Evolutionary conservation across 2,329 filamentous ascomycete genomes (phyloP).

Genomic region (Apiospora kogelbergensis): DNA sequence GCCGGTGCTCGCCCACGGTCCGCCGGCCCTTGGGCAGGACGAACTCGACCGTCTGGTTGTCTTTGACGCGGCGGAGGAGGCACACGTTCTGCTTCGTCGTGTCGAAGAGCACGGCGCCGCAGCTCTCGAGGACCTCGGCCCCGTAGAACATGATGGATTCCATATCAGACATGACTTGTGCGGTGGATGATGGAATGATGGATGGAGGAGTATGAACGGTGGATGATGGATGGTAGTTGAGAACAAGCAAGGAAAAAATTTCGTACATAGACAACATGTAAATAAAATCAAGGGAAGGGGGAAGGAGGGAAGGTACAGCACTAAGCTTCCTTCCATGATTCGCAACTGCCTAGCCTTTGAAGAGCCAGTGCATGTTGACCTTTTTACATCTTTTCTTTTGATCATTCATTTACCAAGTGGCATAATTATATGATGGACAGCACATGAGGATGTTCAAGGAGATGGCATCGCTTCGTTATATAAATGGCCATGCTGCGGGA

Average conservation of each 20-base stretch:
- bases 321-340: not conserved
- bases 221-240: too few species aligned
- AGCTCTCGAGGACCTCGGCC: not conserved
- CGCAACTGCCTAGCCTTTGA: not conserved
- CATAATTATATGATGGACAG: not conserved
- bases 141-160: not conserved
- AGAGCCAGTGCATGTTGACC: too few species aligned
- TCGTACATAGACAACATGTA: too few species aligned
- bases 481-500: not conserved
- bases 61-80: not conserved
- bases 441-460: not conserved
- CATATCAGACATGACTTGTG: too few species aligned
- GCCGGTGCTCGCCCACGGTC: slow-evolving; percentile 42
- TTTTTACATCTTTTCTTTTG: too few species aligned
- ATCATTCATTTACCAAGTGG: too few species aligned
- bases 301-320: too few species aligned
- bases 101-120: not conserved
- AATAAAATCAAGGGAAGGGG: too few species aligned
- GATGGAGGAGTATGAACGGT: too few species aligned
- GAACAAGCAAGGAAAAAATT: too few species aligned
- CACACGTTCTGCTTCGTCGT: not conserved
- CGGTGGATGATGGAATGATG: too few species aligned
- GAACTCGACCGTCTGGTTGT: slow-evolving; percentile 23
- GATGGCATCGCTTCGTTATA: not conserved
- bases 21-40: slow-evolving; percentile 47